Evolutionary conservation across 225 moss, liverwort and hornwort species (phyloP), one percentile per base, ranked within the genome.

Genomic region (Neckera pumila): DNA sequence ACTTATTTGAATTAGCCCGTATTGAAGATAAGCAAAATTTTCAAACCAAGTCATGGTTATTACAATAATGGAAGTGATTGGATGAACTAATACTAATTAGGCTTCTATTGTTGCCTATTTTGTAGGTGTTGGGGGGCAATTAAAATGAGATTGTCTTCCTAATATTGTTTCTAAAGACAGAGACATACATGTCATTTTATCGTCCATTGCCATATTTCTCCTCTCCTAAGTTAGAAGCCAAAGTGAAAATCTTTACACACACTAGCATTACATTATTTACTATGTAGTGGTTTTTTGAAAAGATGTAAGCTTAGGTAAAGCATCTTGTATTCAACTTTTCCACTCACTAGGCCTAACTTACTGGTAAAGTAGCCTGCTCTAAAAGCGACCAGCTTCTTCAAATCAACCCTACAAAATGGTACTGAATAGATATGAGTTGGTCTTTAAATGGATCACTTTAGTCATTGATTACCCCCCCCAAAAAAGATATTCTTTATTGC

Each of bases 71-170:
- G n/a, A 54, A 54, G n/a, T n/a, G 10, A 54, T 25, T 36, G 6
- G 16, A 36, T 14, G 12, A 3, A 53, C 22, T 14, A 14, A 7
- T 0, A 0, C 15, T 36, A 56, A 78, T 25, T 9, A n/a, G 6
- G 15, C 10, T n/a, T 36, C 6, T n/a, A 0, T 78, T 36, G 5
- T 36, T 25, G 25, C 25, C n/a, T n/a, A 34, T 56, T 54, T 25
- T 34, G 3, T 22, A 23, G 38, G 38, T 12, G 23, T 38, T 14
- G 6, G 9, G 1, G n/a, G n/a, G n/a, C n/a, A n/a, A n/a, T n/a
- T n/a, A n/a, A n/a, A n/a, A n/a, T n/a, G n/a, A n/a, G n/a, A n/a
- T n/a, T n/a, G n/a, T n/a, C n/a, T n/a, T n/a, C n/a, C n/a, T n/a
- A n/a, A n/a, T n/a, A n/a, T n/a, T n/a, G n/a, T n/a, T n/a, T n/a